Evolutionary conservation across 2,329 filamentous ascomycete species (phyloP).

Genomic region (Verticillium alfalfae): DNA sequence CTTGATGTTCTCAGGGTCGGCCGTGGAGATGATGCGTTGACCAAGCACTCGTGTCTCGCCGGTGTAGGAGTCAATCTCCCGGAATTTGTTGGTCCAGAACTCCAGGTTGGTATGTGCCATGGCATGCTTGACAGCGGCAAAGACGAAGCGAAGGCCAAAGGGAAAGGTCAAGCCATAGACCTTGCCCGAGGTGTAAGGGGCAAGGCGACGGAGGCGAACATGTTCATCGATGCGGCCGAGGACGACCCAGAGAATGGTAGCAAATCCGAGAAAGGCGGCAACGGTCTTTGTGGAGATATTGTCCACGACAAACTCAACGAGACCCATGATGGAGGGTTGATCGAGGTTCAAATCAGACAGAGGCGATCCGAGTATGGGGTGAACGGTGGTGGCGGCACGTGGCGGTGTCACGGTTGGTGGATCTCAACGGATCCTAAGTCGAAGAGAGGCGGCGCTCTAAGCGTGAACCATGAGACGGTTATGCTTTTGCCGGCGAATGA

Average conservation of each 20-base stretch:
- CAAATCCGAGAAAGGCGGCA: conserved; percentile 27
- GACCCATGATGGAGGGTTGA: conserved; percentile 31
- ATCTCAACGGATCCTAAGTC: neutral
- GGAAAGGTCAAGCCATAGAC: conserved; percentile 23
- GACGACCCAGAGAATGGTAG: conserved; percentile 30
- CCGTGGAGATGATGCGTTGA: conserved; percentile 65
- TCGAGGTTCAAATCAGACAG: neutral
- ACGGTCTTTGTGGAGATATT: conserved; percentile 35
- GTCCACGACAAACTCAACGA: conserved; percentile 42
- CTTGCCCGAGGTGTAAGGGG: conserved; percentile 31
- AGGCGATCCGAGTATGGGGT: neutral
- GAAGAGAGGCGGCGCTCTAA: neutral
- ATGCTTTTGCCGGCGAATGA: neutral
- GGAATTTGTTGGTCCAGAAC: conserved; percentile 54
- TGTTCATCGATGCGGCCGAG: conserved; percentile 32
- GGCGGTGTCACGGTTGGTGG: neutral
- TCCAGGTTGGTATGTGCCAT: conserved; percentile 51
- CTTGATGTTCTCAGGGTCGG: conserved; percentile 86
- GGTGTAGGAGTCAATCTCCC: conserved; percentile 42
- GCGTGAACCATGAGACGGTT: neutral
- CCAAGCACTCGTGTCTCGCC: conserved; percentile 52
- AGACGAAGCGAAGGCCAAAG: conserved; percentile 61
- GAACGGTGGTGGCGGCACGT: neutral
- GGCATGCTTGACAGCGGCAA: conserved; percentile 46
- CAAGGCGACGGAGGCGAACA: conserved; percentile 35